Evolutionary conservation across 2,329 filamentous ascomycete species (phyloP), one percentile per base, ranked within the genome.

Genomic region (Fusarium anguioides): DNA sequence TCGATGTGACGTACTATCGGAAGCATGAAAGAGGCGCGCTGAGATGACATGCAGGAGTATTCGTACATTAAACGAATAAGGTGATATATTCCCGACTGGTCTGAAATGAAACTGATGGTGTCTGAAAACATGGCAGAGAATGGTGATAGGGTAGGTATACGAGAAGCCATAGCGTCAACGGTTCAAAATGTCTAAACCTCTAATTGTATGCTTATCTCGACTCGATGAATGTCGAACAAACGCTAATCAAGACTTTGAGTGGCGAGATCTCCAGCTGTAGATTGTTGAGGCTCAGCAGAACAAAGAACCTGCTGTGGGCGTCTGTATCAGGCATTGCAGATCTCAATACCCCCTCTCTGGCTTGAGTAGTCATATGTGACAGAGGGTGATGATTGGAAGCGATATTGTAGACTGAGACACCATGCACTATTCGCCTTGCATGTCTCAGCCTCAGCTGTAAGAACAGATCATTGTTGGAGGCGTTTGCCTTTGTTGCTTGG

Each of bases 371-470:
- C 49, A 49, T 45, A 46, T 57, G 42, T 63, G 58, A 63, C 46
- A 45, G 23, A 42, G 14, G 27, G 9, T 33, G 20, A 21, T 59
- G 63, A 64, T 64, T 67, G 58, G 61, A 59, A 36, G 29, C 6
- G n/a, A 27, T 33, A 40, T 31, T 54, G 24, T 29, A 21, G 24
- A 37, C 36, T 37, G 29, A 68, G 48, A 66, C 61, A 66, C 40
- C 45, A 56, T 36, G 47, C 42, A 65, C 27, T 47, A n/a, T 39
- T 61, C 36, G 18, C 31, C 59, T 62, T 36, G 58, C 39, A 40
- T 68, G 64, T 66, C 64, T 64, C 58, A 64, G 46, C 40, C 60
- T 66, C 46, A 64, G 56, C 56, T 54, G 27, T 49, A 18, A 20
- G 37, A 50, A 40, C 24, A 55, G 21, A 26, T 17, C 20, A 31